Percentiles rank a stretch among this genome's conserved stretches.
Conservation (phyloP, 2,329 filamentous ascomycete genomes). For the Bipolaris victoriae region DNA sequence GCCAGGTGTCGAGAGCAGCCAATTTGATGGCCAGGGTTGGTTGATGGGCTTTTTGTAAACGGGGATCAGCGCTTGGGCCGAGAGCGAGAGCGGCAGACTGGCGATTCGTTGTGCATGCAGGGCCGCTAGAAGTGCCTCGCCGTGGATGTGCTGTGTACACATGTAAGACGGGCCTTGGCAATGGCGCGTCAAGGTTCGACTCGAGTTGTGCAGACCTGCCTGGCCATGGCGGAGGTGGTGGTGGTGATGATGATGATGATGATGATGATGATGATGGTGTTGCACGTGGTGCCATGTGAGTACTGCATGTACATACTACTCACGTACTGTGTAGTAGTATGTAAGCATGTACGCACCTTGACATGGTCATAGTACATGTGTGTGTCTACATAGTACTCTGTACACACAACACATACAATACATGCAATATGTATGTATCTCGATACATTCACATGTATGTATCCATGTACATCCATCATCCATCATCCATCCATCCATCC, state of each 20-base stretch:
- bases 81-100: constrained; percentile 7
- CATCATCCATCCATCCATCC: too few relatives aligned
- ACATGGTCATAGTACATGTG: too few relatives aligned
- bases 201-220: constrained; percentile 40
- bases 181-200: constrained; percentile 9
- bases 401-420: background rate
- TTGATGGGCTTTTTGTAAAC: constrained; percentile 32
- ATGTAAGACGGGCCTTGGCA: constrained; percentile 28
- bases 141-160: constrained; percentile 19
- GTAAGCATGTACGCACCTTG: too few relatives aligned
- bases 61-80: constrained; percentile 38
- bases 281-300: constrained; percentile 7
- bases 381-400: background rate
- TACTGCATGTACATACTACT: background rate
- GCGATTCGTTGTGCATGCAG: constrained; percentile 28
- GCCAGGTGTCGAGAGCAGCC: constrained; percentile 5
- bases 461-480: too few relatives aligned
- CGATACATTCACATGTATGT: too few relatives aligned
- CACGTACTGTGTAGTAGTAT: background rate
- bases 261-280: background rate
- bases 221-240: constrained; percentile 17
- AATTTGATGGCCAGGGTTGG: constrained; percentile 30
- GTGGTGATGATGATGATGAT: too few relatives aligned
- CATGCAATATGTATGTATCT: background rate
- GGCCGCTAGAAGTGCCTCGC: constrained; percentile 32